Base-by-base conservation (phyloP, 2,329 filamentous ascomycete species). In the Proliferodiscus dingleyae region DNA sequence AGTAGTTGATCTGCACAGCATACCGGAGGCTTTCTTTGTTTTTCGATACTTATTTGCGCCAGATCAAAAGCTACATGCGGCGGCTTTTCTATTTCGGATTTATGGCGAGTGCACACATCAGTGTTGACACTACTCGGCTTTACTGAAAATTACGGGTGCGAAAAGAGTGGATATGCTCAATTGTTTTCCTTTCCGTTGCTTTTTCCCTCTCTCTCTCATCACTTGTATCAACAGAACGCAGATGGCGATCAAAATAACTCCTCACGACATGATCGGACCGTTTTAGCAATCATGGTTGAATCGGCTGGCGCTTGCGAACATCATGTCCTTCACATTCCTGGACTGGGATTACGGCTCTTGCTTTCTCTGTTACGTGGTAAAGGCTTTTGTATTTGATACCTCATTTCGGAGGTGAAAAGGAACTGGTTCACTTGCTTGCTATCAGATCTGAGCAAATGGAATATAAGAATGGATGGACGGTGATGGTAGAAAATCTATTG, bases 161-260 rank as follows among this genome's bases (percentile, higher is more conserved):
- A 28, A 34, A 37, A 21, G 13, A 28, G 21, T 28, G 51, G 19
- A 21, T 29, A 21, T 45, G 43, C 46, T 43, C 41, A 32, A 36
- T 43, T 52, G 30, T 47, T 46, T 53, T 34, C 41, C 38, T 46
- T 36, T 36, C 42, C 50, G 21, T 47, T 49, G n/a, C n/a, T 37
- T 49, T 48, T 47, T 47, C 22, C 46, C 42, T 41, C 45, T 57
- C 55, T 51, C 24, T 40, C 52, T 52, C 54, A 18, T 47, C 47
- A 48, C 37, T 48, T 59, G 57, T 59, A 61, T 54, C 53, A 62
- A 49, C 56, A 62, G 49, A 50, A 40, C 37, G 42, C 10, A 49
- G 46, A 42, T 29, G 29, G 48, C 42, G 45, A 54, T 19, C 47
- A 45, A 18, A 47, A 47, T 51, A 33, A 45, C 32, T 33, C 32